Conservation (phyloP, 768 basidiomycete genomes). For the Cyclocybe aegerita region DNA sequence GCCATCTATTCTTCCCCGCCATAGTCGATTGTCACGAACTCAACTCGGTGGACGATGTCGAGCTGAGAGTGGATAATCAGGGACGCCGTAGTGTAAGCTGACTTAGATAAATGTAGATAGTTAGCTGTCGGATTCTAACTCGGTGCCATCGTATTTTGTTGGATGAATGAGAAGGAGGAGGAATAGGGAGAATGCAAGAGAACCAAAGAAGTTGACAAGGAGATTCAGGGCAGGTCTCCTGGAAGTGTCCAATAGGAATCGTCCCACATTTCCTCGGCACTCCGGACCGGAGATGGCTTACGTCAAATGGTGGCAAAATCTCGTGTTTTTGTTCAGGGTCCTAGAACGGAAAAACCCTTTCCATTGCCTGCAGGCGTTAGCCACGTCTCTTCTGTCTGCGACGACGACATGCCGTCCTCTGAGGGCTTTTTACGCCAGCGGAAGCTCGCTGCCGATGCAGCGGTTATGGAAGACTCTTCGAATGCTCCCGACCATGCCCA, state of each 20-base stretch:
- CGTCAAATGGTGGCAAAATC: not conserved
- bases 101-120: no score
- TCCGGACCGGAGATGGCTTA: no score
- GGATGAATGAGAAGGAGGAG: no score
- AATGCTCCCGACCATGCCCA: slow-evolving; percentile 10
- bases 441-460: slow-evolving; percentile 10
- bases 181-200: no score
- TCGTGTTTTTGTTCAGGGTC: not conserved
- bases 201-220: no score
- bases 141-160: no score
- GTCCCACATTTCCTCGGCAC: no score
- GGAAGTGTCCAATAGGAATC: no score
- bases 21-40: slow-evolving; percentile 45
- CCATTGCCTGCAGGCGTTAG: not conserved
- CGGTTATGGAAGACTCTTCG: slow-evolving; percentile 9
- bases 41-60: slow-evolving; percentile 36
- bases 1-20: slow-evolving; percentile 38
- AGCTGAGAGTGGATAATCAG: slow-evolving; percentile 45
- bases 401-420: slow-evolving; percentile 18
- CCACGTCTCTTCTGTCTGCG: slow-evolving; percentile 15
- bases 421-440: slow-evolving; percentile 36
- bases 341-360: not conserved
- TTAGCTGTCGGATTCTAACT: no score
- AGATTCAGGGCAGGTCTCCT: no score
- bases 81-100: not conserved